Conservation (phyloP, 768 basidiomycete species). For the Trametes gibbosa region DNA sequence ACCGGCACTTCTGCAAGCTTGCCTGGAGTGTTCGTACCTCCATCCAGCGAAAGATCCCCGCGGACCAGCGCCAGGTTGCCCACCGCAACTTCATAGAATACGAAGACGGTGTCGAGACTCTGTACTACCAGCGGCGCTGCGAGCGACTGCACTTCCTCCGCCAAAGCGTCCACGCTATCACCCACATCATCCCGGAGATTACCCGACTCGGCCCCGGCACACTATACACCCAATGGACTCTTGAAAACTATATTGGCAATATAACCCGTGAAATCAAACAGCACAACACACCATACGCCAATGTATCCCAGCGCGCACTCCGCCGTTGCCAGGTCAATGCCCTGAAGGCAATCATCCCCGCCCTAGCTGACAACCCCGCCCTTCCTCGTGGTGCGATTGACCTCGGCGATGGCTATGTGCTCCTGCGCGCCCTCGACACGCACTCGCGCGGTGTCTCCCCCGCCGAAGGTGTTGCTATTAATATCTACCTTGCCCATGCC, state of each 20-base stretch:
- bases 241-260: slow-evolving; percentile 28
- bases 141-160: slow-evolving; percentile 34
- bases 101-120: neutral
- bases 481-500: no score
- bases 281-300: slow-evolving; percentile 26
- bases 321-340: slow-evolving; percentile 26
- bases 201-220: slow-evolving; percentile 18
- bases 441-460: no score
- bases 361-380: no score
- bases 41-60: no score
- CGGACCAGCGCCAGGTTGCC: no score
- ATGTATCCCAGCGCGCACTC: slow-evolving; percentile 24
- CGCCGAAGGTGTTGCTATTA: no score
- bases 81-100: no score
- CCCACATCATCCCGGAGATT: slow-evolving; percentile 30
- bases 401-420: no score
- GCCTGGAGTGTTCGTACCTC: no score
- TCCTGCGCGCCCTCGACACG: no score
- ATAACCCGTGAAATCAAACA: slow-evolving; percentile 27
- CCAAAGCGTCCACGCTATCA: slow-evolving; percentile 32
- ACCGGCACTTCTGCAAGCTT: no score
- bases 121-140: slow-evolving; percentile 32
- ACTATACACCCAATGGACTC: slow-evolving; percentile 20
- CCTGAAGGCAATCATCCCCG: slow-evolving; percentile 8
- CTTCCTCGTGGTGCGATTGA: no score